Base-by-base conservation (phyloP, 441 rosid genomes). In the Pelargonium australe region DNA sequence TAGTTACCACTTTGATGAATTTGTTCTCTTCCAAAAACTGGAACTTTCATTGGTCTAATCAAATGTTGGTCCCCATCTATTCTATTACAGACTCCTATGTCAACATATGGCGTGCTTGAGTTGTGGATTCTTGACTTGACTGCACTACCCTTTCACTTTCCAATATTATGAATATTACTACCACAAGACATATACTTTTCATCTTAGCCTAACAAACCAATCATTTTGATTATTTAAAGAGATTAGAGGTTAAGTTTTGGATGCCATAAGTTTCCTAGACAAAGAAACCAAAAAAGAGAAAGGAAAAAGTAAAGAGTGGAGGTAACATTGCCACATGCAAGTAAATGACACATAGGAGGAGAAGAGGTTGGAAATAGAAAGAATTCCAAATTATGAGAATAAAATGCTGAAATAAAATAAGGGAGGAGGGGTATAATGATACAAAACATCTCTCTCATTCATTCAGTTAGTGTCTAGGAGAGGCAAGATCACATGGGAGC, bases 401-500 rank as follows among this genome's bases (percentile, higher is more conserved):
- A 49, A 49, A 13, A 49, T 49, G 57, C n/a, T 49, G 17, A 49
- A 49, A 49, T 57, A 11, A 16, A 57, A 57, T 10, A 57, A 57
- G 63, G 23, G 20, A 19, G 63, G 63, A 57, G 63, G 63, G 20
- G 63, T 57, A 57, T 57, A 57, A 57, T 57, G 63, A 57, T 57
- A 57, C 31, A 57, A 57, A 57, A 57, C 63, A 57, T 19, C 63
- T 57, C 9, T 57, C 63, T 57, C 63, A 57, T 57, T 57, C 63
- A 57, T 25, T 57, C 63, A 57, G 63, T 57, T 23, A 57, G 9
- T 57, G 63, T 57, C 63, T 57, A 57, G 28, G 72, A 74, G 80
- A 62, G 72, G 86, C 87, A 84, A 67, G 34, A 70, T 80, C 90
- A 86, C 90, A 84, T 86, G 88, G 86, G 82, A 72, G 78, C 77